Evolutionary conservation across 2,329 filamentous ascomycete genomes (phyloP).

Genomic region (Fusarium equiseti): DNA sequence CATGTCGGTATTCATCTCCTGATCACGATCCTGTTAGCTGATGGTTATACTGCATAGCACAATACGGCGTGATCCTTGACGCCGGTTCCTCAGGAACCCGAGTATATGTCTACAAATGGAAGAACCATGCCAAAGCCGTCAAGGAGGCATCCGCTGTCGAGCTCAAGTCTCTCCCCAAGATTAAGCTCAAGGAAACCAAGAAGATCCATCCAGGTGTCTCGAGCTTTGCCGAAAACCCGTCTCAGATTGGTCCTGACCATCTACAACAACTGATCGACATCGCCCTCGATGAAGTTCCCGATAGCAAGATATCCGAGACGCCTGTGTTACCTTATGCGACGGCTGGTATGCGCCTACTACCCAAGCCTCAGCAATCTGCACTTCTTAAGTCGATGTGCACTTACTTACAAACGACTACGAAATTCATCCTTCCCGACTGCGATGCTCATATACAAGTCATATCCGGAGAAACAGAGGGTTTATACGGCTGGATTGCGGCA

Average conservation of each 20-base stretch:
- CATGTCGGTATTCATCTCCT: conserved; percentile 49
- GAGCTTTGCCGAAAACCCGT: conserved; percentile 83
- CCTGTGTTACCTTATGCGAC: conserved; percentile 97
- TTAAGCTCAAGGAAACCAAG: conserved; percentile 88
- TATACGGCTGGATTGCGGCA: conserved; percentile 97
- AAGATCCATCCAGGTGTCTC: conserved; percentile 96
- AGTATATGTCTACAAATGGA: conserved; percentile 94
- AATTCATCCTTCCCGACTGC: conserved; percentile 92
- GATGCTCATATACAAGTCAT: conserved; percentile 92
- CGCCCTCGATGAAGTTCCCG: conserved; percentile 82
- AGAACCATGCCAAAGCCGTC: conserved; percentile 75
- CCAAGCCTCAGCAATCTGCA: conserved; percentile 76
- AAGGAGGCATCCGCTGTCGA: conserved; percentile 60
- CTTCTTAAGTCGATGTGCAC: conserved; percentile 84
- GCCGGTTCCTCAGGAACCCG: conserved; percentile 97
- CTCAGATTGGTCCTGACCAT: conserved; percentile 83
- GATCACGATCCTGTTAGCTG: conserved; percentile 22
- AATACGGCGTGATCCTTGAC: conserved; percentile 96
- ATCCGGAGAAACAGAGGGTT: conserved; percentile 90
- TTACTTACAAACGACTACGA: conserved; percentile 80
- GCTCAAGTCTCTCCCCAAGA: conserved; percentile 77
- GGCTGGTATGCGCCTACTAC: conserved; percentile 91
- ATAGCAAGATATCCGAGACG: conserved; percentile 81
- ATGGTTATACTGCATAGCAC: conserved; percentile 56
- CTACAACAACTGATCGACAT: conserved; percentile 83